A percentile compares a stretch with the other conserved stretches of the same genome.
Evolutionary conservation across 768 basidiomycete species (phyloP).

Genomic region (Gyrodon lividus): DNA sequence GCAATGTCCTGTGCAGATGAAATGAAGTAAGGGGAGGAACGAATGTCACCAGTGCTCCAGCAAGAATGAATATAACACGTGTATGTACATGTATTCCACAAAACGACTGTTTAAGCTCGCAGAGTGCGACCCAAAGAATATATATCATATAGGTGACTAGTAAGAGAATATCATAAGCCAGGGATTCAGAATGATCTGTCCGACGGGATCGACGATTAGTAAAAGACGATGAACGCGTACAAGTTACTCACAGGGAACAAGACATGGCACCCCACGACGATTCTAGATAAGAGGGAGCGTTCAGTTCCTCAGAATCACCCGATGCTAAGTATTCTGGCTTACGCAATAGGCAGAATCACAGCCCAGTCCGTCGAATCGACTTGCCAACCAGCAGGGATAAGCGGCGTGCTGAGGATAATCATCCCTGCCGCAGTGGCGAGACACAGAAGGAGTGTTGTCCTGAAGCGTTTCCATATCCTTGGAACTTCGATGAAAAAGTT

Average conservation of each 20-base stretch:
- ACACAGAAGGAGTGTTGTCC: constrained; percentile 56
- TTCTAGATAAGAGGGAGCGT: constrained; percentile 8
- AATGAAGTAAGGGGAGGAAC: too few species aligned
- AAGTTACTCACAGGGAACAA: constrained; percentile 64
- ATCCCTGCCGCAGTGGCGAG: constrained; percentile 50
- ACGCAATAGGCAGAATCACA: constrained; percentile 72
- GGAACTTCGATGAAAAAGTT: constrained; percentile 93
- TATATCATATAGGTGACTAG: constrained; percentile 9
- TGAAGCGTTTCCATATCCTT: constrained; percentile 76
- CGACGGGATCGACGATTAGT: constrained; percentile 29
- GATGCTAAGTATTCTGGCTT: background rate
- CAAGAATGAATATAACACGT: too few species aligned
- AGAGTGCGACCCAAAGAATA: too few species aligned
- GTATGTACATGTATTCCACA: background rate
- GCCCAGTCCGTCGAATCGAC: constrained; percentile 64
- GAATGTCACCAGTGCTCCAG: too few species aligned
- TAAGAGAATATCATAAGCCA: constrained; percentile 86
- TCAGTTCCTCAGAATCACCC: background rate
- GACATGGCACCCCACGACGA: constrained; percentile 66
- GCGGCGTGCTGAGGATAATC: constrained; percentile 49
- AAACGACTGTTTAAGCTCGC: background rate
- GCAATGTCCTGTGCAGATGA: too few species aligned
- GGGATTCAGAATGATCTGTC: constrained; percentile 78
- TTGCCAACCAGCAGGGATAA: constrained; percentile 68
- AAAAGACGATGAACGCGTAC: constrained; percentile 13